These are phyloP conservation scores for Phalaenopsis equestris DNA, from an alignment of 106 monocot species.

Conservation along the genomic window DNA sequence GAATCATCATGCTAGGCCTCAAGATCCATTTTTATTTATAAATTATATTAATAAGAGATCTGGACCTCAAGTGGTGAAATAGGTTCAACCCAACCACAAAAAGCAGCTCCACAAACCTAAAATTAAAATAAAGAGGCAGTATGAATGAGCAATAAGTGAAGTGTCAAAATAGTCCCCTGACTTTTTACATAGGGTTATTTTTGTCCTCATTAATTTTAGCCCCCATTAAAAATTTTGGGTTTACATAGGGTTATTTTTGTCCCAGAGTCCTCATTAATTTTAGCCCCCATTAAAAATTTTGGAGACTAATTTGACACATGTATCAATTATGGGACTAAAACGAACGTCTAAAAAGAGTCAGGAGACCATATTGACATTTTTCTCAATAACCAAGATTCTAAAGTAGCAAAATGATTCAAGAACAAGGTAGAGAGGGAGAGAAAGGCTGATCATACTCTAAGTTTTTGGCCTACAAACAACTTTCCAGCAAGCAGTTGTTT, in stretches of 20 bases:
- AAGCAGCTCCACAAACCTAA: slow-evolving; percentile 73
- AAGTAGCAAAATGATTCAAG: not conserved
- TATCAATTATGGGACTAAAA: no score
- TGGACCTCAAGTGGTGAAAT: slow-evolving; percentile 71
- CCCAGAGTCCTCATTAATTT: no score
- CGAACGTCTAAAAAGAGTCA: no score
- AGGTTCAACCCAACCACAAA: slow-evolving; percentile 83
- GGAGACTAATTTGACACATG: no score
- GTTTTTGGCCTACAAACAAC: slow-evolving; percentile 86
- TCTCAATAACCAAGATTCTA: not conserved
- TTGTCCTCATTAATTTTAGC: no score
- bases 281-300: no score
- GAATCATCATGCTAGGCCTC: not conserved
- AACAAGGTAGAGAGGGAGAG: not conserved
- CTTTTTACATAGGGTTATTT: no score
- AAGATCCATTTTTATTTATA: not conserved
- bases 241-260: no score
- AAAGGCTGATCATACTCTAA: slow-evolving; percentile 44
- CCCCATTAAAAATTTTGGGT: no score
- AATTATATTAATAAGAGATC: not conserved
- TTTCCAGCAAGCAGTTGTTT: slow-evolving; percentile 52
- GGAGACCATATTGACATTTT: no score
- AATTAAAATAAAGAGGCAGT: not conserved
- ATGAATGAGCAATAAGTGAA: not conserved
- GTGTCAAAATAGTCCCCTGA: no score